Evolutionary conservation across 257 asterid species (phyloP).

Genomic region (Ilex asprella): DNA sequence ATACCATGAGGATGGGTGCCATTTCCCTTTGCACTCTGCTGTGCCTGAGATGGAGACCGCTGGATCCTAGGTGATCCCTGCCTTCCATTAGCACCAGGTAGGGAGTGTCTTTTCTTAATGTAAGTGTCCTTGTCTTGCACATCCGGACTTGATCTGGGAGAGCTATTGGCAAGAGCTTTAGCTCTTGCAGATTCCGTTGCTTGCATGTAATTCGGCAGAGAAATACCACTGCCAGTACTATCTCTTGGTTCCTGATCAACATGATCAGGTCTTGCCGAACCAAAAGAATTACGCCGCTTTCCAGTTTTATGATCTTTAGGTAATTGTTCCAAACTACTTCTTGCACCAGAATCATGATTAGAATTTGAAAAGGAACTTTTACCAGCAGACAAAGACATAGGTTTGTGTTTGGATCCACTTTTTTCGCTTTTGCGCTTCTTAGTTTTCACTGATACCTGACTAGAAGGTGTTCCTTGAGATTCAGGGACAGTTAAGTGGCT

Average conservation of each 20-base stretch:
- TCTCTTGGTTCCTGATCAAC: slow-evolving; percentile 84
- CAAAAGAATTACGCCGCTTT: slow-evolving; percentile 66
- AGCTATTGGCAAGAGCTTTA: slow-evolving; percentile 61
- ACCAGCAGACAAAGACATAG: slow-evolving; percentile 38
- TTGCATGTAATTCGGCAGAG: slow-evolving; percentile 97
- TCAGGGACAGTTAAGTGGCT: slow-evolving; percentile 58
- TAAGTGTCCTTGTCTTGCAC: slow-evolving; percentile 59
- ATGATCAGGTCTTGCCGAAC: slow-evolving; percentile 48
- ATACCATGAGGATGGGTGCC: slow-evolving; percentile 80
- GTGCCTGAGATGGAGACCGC: slow-evolving; percentile 72
- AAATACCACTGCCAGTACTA: slow-evolving; percentile 46
- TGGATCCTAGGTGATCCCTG: slow-evolving; percentile 84
- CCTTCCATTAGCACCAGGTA: slow-evolving; percentile 65
- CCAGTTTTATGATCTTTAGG: slow-evolving; percentile 50
- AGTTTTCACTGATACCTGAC: slow-evolving; percentile 55
- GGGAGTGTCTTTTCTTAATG: slow-evolving; percentile 74
- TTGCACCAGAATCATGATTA: slow-evolving; percentile 43
- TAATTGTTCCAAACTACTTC: slow-evolving; percentile 49
- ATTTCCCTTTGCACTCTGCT: slow-evolving; percentile 55
- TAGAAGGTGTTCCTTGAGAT: slow-evolving; percentile 75
- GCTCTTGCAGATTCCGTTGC: slow-evolving; percentile 97
- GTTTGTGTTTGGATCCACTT: slow-evolving; percentile 41
- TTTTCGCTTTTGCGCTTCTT: slow-evolving; percentile 52
- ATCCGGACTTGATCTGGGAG: slow-evolving; percentile 96
- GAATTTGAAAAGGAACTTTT: slow-evolving; percentile 35